A percentile compares a stretch with the other conserved stretches of the same genome.
phyloP scores from a whole-genome alignment of 1,139 yeast species.

The Groenewaldozyma sp. region DNA sequence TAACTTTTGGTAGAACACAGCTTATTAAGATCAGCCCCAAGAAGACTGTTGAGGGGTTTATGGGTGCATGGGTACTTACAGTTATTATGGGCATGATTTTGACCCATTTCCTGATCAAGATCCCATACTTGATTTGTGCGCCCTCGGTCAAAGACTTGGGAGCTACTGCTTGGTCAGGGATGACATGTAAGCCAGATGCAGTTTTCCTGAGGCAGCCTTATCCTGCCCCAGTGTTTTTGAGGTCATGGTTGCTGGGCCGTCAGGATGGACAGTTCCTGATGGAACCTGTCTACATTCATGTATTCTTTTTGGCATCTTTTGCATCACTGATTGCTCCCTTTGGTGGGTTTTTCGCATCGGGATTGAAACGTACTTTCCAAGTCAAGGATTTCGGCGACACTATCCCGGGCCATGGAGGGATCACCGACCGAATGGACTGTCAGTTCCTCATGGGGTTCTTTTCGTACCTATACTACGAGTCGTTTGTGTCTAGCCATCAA shows the following conservation, averaged over 20 bases:
- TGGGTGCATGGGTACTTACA: slow-evolving; percentile 97
- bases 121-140: slow-evolving; percentile 81
- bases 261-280: slow-evolving; percentile 45
- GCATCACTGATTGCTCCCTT: slow-evolving; percentile 97
- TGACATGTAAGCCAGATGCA: slow-evolving; percentile 77
- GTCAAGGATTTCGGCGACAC: slow-evolving; percentile 90
- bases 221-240: slow-evolving; percentile 62
- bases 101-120: slow-evolving; percentile 54
- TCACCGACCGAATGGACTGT: slow-evolving; percentile 96
- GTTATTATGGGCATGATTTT: slow-evolving; percentile 62
- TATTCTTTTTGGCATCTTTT: slow-evolving; percentile 78
- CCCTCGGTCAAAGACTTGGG: slow-evolving; percentile 46
- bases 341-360: slow-evolving; percentile 97
- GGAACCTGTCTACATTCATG: slow-evolving; percentile 86
- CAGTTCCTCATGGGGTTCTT: slow-evolving; percentile 97
- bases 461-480: slow-evolving; percentile 83
- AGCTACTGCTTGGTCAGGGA: slow-evolving; percentile 49
- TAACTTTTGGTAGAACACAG: slow-evolving; percentile 90
- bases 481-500: slow-evolving; percentile 63
- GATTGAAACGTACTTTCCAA: slow-evolving; percentile 93
- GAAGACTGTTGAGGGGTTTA: slow-evolving; percentile 93
- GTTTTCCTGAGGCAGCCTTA: slow-evolving; percentile 74
- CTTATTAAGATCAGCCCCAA: slow-evolving; percentile 91
- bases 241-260: slow-evolving; percentile 36
- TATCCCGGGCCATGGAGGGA: slow-evolving; percentile 97